Percentiles rank a stretch among this genome's conserved stretches.
Evolutionary conservation across 306 rosid genomes (phyloP).

Genomic region (Pterocarpus santalinus): DNA sequence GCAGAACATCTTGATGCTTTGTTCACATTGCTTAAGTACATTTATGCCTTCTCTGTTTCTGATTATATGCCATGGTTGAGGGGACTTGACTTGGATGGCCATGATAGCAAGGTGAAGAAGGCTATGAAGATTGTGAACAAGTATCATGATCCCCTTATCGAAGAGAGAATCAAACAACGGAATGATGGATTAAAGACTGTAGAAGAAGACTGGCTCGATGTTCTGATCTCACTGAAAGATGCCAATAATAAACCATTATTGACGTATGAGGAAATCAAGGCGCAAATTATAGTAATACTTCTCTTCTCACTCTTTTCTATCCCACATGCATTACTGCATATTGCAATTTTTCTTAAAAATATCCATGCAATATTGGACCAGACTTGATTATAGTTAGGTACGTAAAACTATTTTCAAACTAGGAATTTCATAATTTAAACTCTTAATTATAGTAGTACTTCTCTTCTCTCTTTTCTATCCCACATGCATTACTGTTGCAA

Average conservation of each 20-base stretch:
- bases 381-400: too few relatives aligned
- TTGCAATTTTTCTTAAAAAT: too few relatives aligned
- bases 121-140: conserved; percentile 30
- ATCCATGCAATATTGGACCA: too few relatives aligned
- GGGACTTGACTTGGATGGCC: conserved; percentile 51
- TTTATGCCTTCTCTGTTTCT: conserved; percentile 45
- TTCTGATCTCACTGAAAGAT: conserved; percentile 52
- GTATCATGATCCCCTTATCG: conserved; percentile 47
- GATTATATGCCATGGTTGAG: conserved; percentile 54
- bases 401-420: too few relatives aligned
- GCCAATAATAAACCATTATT: conserved; percentile 37
- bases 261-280: conserved; percentile 55
- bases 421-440: too few relatives aligned
- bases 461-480: too few relatives aligned
- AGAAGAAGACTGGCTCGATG: conserved; percentile 56
- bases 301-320: not conserved
- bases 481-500: too few relatives aligned
- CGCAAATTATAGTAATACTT: conserved; percentile 47
- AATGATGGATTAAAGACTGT: conserved; percentile 40
- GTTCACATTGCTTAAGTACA: conserved; percentile 19
- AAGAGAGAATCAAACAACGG: conserved; percentile 52
- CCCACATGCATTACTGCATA: not conserved
- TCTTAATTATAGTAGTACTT: too few relatives aligned
- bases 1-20: conserved; percentile 43
- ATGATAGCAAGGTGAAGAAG: conserved; percentile 22